Base-by-base conservation (phyloP, 495 filamentous ascomycete genomes). In the Tetracladium marchalianum region DNA sequence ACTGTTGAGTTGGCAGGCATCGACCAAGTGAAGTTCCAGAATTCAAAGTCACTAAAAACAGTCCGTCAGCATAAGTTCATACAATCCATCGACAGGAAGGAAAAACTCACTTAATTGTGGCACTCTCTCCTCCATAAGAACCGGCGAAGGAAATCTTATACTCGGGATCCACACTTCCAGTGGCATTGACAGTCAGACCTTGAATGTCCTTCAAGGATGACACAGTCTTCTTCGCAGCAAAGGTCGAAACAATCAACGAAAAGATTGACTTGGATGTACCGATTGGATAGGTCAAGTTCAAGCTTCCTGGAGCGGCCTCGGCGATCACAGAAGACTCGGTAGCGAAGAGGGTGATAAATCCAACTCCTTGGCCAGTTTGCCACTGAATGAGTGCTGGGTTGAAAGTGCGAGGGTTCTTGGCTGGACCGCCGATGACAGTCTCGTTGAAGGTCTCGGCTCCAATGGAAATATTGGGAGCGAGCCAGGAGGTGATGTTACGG, bases 361-460 rank as follows among this genome's bases (percentile, higher is more conserved):
- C 46, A 36, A 55, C 33, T 36, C 45, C 44, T 11, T 39, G 43
- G 39, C 51, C 56, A 49, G 60, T 61, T 41, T 48, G 54, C 66
- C 67, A 68, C 46, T 68, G 67, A 4, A 67, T 59, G 11, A 70
- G 58, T 0, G 64, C 55, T 4, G 67, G 64, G 31, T 55, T 67
- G 44, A 67, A 70, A 0, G 63, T 60, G 34, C 43, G 54, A 11
- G 51, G 55, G 38, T 60, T 64, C 43, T 53, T 57, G 13, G 54
- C 57, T 40, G 60, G 58, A 0, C 67, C 67, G 7, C 67, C 67
- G 7, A 66, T 52, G 33, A 62, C 59, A 16, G 47, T 55, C 51
- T 68, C 60, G 13, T 63, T 59, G 31, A 67, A 60, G 0, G 61
- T 61, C 36, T 65, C 60, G 0, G 66, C 57, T 11, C 67, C 67